phyloP scores from a whole-genome alignment of 2,329 filamentous ascomycete genomes.

The Truncatella angustata region DNA sequence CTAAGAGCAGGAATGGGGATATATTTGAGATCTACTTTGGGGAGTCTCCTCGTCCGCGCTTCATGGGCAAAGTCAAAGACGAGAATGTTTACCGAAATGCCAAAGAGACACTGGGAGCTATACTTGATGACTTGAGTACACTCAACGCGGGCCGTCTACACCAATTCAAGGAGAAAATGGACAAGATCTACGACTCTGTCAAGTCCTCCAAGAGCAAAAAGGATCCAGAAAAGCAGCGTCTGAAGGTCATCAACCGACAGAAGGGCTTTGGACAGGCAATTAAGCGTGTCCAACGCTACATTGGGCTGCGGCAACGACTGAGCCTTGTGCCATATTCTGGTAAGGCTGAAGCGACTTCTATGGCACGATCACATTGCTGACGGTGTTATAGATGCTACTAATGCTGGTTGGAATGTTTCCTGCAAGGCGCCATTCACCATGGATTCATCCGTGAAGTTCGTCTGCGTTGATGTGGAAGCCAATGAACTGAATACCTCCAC shows the following conservation, averaged over 20 bases:
- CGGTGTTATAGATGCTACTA: not conserved
- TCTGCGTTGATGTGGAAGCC: slow-evolving; percentile 80
- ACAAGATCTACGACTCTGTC: slow-evolving; percentile 47
- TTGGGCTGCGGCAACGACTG: slow-evolving; percentile 56
- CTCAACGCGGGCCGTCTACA: slow-evolving; percentile 36
- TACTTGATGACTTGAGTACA: slow-evolving; percentile 32
- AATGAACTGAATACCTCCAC: slow-evolving; percentile 65
- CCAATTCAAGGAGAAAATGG: slow-evolving; percentile 53
- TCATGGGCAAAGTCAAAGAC: slow-evolving; percentile 57
- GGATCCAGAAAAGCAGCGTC: slow-evolving; percentile 41
- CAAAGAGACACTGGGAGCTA: slow-evolving; percentile 33
- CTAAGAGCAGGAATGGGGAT: slow-evolving; percentile 41
- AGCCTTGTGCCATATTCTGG: slow-evolving; percentile 1
- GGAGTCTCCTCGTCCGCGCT: slow-evolving; percentile 57
- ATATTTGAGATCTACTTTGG: slow-evolving; percentile 64
- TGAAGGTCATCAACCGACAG: slow-evolving; percentile 47
- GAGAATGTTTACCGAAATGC: slow-evolving; percentile 32
- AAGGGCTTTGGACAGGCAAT: slow-evolving; percentile 53
- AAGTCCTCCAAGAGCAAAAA: slow-evolving; percentile 42
- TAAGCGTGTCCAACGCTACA: slow-evolving; percentile 65
- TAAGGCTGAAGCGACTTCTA: too few species aligned
- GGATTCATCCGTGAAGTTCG: slow-evolving; percentile 62
- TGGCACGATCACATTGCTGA: not conserved
- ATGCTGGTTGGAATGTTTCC: slow-evolving; percentile 38
- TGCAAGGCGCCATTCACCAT: slow-evolving; percentile 43